Evolutionary conservation across 257 asterid species (phyloP).

Genomic region (Dorcoceras hygrometricum): DNA sequence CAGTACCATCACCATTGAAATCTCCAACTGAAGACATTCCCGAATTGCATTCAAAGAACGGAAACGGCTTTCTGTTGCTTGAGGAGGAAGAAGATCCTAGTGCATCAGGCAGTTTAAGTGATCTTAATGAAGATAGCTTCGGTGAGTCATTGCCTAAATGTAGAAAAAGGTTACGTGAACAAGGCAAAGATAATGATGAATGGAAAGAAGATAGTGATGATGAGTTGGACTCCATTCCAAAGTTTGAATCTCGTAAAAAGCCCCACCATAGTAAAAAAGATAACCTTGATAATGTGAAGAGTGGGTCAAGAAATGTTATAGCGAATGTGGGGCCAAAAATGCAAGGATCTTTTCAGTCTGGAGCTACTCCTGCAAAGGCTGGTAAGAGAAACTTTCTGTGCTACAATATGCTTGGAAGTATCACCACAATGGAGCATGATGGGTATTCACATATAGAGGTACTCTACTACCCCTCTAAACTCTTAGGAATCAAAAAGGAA

Average conservation of each 20-base stretch:
- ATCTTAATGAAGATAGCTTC: constrained; percentile 64
- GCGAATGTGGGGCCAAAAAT: constrained; percentile 39
- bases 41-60: constrained; percentile 38
- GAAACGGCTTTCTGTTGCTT: constrained; percentile 64
- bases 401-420: constrained; percentile 81
- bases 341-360: constrained; percentile 93
- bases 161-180: constrained; percentile 66
- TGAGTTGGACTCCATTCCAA: constrained; percentile 50
- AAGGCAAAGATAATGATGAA: constrained; percentile 40
- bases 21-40: constrained; percentile 96
- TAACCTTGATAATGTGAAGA: constrained; percentile 34
- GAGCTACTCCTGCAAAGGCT: constrained; percentile 76
- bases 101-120: constrained; percentile 74
- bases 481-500: constrained; percentile 1
- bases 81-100: constrained; percentile 72
- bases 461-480: constrained; percentile 20
- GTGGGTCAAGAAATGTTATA: constrained; percentile 30
- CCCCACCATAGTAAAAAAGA: constrained; percentile 46
- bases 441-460: constrained; percentile 98
- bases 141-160: constrained; percentile 61
- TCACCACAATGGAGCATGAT: constrained; percentile 85
- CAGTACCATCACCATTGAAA: constrained; percentile 83
- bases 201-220: constrained; percentile 58
- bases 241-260: constrained; percentile 57
- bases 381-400: constrained; percentile 89